phyloP scores from a whole-genome alignment of 1,139 yeast species.

The Geotrichum macrosporum region DNA sequence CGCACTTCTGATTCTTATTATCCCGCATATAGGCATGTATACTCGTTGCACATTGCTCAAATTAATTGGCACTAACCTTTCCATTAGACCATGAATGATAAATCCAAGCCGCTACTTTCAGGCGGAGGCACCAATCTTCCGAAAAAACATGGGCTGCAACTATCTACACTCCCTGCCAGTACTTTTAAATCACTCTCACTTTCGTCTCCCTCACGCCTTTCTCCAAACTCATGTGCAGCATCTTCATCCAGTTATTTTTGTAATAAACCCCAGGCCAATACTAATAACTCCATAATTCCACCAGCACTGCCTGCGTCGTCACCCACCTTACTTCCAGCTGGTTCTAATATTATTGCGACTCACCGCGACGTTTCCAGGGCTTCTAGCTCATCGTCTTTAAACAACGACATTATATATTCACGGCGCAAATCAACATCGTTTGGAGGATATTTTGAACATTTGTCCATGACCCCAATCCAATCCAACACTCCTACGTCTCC shows the following conservation, averaged over 20 bases:
- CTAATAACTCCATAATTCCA: no score
- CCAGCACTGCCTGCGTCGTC: conserved; percentile 4
- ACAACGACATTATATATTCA: conserved; percentile 3
- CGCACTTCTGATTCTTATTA: no score
- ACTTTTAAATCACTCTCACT: conserved; percentile 10
- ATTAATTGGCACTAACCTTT: no score
- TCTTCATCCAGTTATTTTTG: conserved; percentile 10
- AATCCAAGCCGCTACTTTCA: no score
- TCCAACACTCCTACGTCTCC: conserved; percentile 1
- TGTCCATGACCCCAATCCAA: conserved; percentile 6
- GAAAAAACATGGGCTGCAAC: not conserved
- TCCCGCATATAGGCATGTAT: no score
- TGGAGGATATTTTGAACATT: conserved; percentile 3
- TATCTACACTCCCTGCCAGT: no score
- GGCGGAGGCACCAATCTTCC: no score
- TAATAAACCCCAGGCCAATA: conserved; percentile 5
- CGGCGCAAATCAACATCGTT: not conserved
- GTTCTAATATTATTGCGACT: not conserved
- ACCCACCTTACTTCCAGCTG: conserved; percentile 1
- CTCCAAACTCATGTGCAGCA: conserved; percentile 10
- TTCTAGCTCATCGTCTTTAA: conserved; percentile 7
- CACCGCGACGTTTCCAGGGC: conserved; percentile 7
- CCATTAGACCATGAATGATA: no score
- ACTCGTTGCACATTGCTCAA: no score
- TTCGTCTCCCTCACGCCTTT: conserved; percentile 11